These are phyloP conservation scores for Primulina eburnea DNA, from an alignment of 257 asterid genomes.

Conservation along the genomic window DNA sequence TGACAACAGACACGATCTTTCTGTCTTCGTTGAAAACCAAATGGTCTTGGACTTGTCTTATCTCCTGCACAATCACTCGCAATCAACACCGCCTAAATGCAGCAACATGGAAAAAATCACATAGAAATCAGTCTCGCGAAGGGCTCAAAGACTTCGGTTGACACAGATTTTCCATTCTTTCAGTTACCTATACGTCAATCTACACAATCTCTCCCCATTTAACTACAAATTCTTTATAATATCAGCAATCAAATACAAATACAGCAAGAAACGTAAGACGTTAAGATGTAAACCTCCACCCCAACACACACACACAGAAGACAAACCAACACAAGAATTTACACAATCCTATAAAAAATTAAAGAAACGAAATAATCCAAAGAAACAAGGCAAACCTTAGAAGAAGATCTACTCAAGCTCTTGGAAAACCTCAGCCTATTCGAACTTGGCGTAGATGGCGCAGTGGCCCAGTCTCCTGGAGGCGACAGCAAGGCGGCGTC, in stretches of 20 bases:
- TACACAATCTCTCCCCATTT: slow-evolving; percentile 2
- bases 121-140: neutral
- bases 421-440: slow-evolving; percentile 57
- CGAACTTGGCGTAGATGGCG: slow-evolving; percentile 59
- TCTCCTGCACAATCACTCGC: neutral
- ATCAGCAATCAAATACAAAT: slow-evolving; percentile 15
- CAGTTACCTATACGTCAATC: slow-evolving; percentile 16
- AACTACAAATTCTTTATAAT: neutral
- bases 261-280: neutral
- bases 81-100: neutral
- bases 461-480: slow-evolving; percentile 52
- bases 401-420: slow-evolving; percentile 83
- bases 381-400: slow-evolving; percentile 55
- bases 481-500: slow-evolving; percentile 66
- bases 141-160: neutral
- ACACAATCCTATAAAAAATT: neutral
- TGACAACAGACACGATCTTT: neutral
- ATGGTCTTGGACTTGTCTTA: neutral
- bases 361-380: slow-evolving; percentile 2
- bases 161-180: slow-evolving; percentile 1
- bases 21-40: neutral
- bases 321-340: neutral
- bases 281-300: neutral
- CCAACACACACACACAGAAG: neutral
- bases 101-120: slow-evolving; percentile 15